Percentiles rank a stretch among this genome's conserved stretches.
These are phyloP conservation scores for Pythium oligandrum DNA, from an alignment of 352 stramenopile species.

Conservation along the genomic window DNA sequence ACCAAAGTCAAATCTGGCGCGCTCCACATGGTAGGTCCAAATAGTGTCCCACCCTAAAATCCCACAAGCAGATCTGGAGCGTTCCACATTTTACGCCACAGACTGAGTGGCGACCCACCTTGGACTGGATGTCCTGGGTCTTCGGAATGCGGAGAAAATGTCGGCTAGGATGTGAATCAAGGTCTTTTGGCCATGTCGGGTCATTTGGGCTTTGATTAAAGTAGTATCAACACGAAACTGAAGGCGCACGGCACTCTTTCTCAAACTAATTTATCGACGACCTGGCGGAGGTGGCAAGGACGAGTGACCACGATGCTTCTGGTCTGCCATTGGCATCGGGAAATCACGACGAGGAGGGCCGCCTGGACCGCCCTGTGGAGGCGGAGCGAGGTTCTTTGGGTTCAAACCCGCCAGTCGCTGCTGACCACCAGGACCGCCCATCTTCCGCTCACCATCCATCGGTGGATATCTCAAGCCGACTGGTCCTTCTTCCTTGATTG, in stretches of 20 bases:
- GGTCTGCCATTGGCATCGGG: constrained; percentile 66
- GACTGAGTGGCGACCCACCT: too few species aligned
- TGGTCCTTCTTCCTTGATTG: constrained; percentile 64
- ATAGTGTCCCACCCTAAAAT: too few species aligned
- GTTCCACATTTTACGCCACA: too few species aligned
- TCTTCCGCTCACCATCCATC: constrained; percentile 62
- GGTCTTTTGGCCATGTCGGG: too few species aligned
- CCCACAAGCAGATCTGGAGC: too few species aligned
- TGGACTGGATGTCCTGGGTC: too few species aligned
- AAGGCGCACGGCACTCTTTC: background rate
- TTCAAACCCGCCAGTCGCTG: constrained; percentile 65
- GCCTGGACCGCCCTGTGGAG: constrained; percentile 32
- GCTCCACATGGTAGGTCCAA: too few species aligned
- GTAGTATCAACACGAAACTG: constrained; percentile 5
- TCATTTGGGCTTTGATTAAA: background rate
- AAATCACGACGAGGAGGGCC: constrained; percentile 53
- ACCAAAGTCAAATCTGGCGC: background rate
- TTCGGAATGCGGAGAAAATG: too few species aligned
- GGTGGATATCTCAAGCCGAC: constrained; percentile 39
- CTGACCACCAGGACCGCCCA: constrained; percentile 34
- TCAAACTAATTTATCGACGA: constrained; percentile 37
- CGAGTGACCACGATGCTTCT: constrained; percentile 60
- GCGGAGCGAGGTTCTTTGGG: constrained; percentile 60
- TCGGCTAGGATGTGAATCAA: too few species aligned
- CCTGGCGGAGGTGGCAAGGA: constrained; percentile 63